phyloP scores from a whole-genome alignment of 176 grass and related monocot genomes.

The Carex cristatella region DNA sequence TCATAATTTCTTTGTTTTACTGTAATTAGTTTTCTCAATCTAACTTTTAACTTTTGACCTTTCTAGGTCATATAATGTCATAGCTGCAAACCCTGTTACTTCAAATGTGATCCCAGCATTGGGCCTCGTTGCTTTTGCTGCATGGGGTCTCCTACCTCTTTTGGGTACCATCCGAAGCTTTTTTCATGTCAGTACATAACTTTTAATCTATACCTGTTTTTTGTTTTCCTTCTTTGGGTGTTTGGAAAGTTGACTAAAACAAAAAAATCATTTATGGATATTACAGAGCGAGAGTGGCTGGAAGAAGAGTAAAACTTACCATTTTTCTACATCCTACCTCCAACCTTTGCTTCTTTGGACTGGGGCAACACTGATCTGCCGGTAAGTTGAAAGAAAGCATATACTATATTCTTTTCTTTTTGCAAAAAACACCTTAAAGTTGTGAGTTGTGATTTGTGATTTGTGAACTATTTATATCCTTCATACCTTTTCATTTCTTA shows the following conservation, averaged over 20 bases:
- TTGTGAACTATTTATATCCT: slow-evolving; percentile 20
- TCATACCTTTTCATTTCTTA: slow-evolving; percentile 26
- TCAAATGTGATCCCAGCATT: slow-evolving; percentile 71
- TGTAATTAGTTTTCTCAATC: slow-evolving; percentile 14
- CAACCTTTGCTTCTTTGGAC: slow-evolving; percentile 96
- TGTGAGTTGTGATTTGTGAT: not conserved
- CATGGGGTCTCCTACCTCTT: slow-evolving; percentile 76
- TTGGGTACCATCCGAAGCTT: slow-evolving; percentile 61
- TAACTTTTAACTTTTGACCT: slow-evolving; percentile 13
- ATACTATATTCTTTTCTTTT: not conserved
- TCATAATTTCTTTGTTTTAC: slow-evolving; percentile 10
- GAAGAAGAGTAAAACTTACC: slow-evolving; percentile 84
- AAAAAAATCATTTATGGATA: slow-evolving; percentile 28
- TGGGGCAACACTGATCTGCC: slow-evolving; percentile 74
- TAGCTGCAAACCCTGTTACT: slow-evolving; percentile 51
- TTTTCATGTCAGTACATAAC: slow-evolving; percentile 59
- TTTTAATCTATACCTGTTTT: not conserved
- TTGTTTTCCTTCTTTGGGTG: slow-evolving; percentile 1
- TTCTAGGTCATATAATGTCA: slow-evolving; percentile 59
- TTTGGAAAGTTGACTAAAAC: slow-evolving; percentile 12
- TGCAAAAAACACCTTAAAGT: not conserved
- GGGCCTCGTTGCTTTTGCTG: slow-evolving; percentile 76
- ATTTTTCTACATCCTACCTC: slow-evolving; percentile 77
- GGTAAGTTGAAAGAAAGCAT: slow-evolving; percentile 31
- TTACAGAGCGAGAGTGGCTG: slow-evolving; percentile 71